Evolutionary conservation across 495 filamentous ascomycete genomes (phyloP), one percentile per base, ranked within the genome.

Genomic region (Chlorociboria aeruginascens): DNA sequence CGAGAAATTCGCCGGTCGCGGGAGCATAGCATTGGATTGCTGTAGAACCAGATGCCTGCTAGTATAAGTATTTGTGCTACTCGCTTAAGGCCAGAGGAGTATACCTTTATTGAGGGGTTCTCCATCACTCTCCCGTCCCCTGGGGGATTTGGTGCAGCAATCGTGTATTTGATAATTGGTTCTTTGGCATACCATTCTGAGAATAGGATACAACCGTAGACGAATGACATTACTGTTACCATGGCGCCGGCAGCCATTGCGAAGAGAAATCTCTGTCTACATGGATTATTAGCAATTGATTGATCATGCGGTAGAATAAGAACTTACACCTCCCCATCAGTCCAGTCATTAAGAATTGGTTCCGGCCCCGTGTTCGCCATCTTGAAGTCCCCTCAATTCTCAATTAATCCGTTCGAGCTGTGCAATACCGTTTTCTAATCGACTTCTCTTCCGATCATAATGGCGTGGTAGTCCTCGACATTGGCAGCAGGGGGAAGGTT

Each of bases 21-120:
- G 92, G 92, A 43, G 79, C 83, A 62, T 96, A 97, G 69, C 92
- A 89, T 65, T 84, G 83, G 35, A 90, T 83, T 0, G 74, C 70
- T 3, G 71, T 74, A 32, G 74, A 76, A 69, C 64, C 71, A 71
- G 51, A 8, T 25, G 30, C 42, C 29, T 37, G 32, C 40, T 34
- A 17, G 8, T 9, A 28, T 57, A 12, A 57, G 47, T 14, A 6
- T 12, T 8, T 14, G 32, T 32, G 16, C 1, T 17, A 32, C 11
- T 7, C 0, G 12, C 13, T 9, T 7, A 16, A 13, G 8, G 1
- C 20, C 4, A 25, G 20, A 29, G 14, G 16, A 30, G 6, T 3
- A 2, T 52, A 56, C 53, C 49, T 59, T 59, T 16, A 59, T 55
- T 1, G 49, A 52, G 2, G 56, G 53, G 7, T 56, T 56, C 40